Evolutionary conservation across 2,329 filamentous ascomycete species (phyloP), one percentile per base, ranked within the genome.

Genomic region (Colletotrichum incanum): DNA sequence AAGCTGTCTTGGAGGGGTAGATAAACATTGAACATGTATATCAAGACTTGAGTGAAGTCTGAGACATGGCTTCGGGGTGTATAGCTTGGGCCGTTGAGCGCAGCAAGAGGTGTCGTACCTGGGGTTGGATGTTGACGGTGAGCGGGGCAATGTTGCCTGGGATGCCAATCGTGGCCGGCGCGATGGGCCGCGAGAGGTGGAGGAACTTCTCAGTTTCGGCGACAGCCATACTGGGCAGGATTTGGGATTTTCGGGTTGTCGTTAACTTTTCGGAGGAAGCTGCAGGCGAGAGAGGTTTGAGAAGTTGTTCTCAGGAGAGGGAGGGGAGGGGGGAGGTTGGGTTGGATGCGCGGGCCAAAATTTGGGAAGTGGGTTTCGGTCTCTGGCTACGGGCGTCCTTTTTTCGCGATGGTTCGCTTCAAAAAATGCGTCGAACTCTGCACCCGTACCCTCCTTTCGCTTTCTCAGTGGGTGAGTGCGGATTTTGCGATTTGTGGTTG

Each of bases 121-220:
- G 95, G 80, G 96, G 95, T 84, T 98, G 96, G 84, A 99, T 93
- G 82, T 94, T 93, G 82, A 99, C 95, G 83, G 92, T 93, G 83
- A 99, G 91, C 84, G 96, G 96, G 85, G 95, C 93, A 83, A 95
- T 96, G 78, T 93, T 95, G 80, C 93, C 92, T 84, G 94, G 93
- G 80, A 93, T 91, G 82, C 93, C 93, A 78, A 95, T 88, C 72
- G 90, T 87, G 75, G 93, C 92, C 77, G 95, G 94, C 83, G 94
- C 95, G 80, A 98, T 89, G 79, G 96, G 96, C 84, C 96, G 92
- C 81, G 96, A 93, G 77, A 99, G 93, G 84, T 99, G 96, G 80
- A 98, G 92, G 88, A 98, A 98, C 76, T 93, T 93, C 83, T 96
- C 93, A 79, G 90, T 88, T 82, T 92, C 87, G 52, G 69, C 69